Evolutionary conservation across 106 monocot genomes (phyloP), one percentile per base, ranked within the genome.

Genomic region (Allium fistulosum): DNA sequence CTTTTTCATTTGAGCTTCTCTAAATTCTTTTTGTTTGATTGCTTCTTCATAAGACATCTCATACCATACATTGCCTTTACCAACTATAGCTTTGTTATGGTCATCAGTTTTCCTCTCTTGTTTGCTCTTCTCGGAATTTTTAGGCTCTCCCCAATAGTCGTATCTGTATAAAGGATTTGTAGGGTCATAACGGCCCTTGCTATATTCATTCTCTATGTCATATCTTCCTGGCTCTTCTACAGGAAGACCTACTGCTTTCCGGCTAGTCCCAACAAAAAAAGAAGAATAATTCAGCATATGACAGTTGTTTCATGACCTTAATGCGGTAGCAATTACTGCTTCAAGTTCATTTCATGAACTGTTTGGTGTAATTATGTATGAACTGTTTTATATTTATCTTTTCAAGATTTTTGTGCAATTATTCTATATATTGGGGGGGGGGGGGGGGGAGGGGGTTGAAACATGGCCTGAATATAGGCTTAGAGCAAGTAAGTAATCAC

Each of bases 141-240:
- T 88, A 26, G 85, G 91, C 76, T 96, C 91, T 17, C 90, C 95
- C 91, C 92, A 92, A 73, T 86, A 92, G 78, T 96, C 91, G 7
- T 82, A 80, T 4, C 86, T 83, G 75, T 92, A 97, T 14, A 88
- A 46, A 16, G 91, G 84, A 27, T 68, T 88, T 7, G 78, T 71
- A 6, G 91, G 85, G 53, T 96, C 91, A 13, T 88, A 93, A 4
- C 70, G 69, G 62, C 79, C 86, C 51, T 92, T 89, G 53, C 78
- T 78, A 17, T 82, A 79, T 26, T 67, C 61, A 49, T 66, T 76
- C 9, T 88, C 78, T 17, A 86, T 84, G 28, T 79, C 75, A 12
- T 89, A 84, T 82, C 92, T 78, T 47, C 96, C 96, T 53, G 88
- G 96, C 67, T 97, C 88, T 59, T 92, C 92, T 17, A 96, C 4